These are phyloP conservation scores for Solanum ossicruentum DNA, from an alignment of 257 asterid species.

Conservation along the genomic window DNA sequence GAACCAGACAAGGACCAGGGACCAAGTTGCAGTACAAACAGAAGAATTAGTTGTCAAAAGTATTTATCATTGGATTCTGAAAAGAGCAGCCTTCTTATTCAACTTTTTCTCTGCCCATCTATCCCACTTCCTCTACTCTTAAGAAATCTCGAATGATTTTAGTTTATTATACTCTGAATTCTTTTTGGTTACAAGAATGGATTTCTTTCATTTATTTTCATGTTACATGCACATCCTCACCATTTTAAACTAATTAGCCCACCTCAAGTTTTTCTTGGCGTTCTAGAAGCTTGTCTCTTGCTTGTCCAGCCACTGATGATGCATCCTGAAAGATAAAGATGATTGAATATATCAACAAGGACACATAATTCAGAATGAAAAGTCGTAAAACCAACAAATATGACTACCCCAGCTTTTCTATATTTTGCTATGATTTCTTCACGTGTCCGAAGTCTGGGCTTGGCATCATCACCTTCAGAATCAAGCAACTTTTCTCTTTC, in stretches of 20 bases:
- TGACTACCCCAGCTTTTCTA: slow-evolving; percentile 66
- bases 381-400: background rate
- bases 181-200: background rate
- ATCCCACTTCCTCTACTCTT: background rate
- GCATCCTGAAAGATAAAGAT: slow-evolving; percentile 48
- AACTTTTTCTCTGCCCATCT: background rate
- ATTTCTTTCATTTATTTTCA: background rate
- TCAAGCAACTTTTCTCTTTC: slow-evolving; percentile 51
- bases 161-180: background rate
- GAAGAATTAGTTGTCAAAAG: background rate
- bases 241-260: background rate
- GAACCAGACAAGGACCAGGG: background rate
- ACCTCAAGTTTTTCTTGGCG: slow-evolving; percentile 96
- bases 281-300: slow-evolving; percentile 74
- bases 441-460: slow-evolving; percentile 54
- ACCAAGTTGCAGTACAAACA: background rate
- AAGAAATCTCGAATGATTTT: background rate
- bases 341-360: slow-evolving; percentile 1
- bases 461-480: slow-evolving; percentile 28
- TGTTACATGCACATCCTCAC: background rate
- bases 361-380: background rate
- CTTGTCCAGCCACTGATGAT: slow-evolving; percentile 78
- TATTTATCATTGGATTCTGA: background rate
- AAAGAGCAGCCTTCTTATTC: background rate
- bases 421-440: slow-evolving; percentile 83